These are phyloP conservation scores for Babesia bovis DNA, from an alignment of 169 alveolate genomes.

Conservation along the genomic window DNA sequence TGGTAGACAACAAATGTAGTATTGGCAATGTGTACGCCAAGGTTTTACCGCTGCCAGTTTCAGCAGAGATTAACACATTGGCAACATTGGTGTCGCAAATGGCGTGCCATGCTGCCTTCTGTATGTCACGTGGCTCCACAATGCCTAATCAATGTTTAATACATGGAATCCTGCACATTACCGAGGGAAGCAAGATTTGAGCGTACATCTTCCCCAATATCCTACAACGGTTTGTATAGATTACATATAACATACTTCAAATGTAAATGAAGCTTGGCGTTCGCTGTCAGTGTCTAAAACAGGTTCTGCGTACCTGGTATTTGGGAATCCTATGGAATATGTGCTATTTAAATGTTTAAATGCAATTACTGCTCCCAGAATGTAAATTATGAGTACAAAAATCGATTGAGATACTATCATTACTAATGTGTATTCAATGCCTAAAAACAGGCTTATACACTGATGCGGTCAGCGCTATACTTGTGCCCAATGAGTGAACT, in stretches of 20 bases:
- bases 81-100: conserved; percentile 16
- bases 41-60: conserved; percentile 91
- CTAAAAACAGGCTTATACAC: too few relatives aligned
- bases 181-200: conserved; percentile 4
- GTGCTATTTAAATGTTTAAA: too few relatives aligned
- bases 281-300: too few relatives aligned
- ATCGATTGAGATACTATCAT: not conserved
- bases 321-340: too few relatives aligned
- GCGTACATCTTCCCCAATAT: conserved; percentile 1
- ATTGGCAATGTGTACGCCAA: conserved; percentile 88
- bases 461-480: conserved; percentile 72
- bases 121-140: conserved; percentile 24
- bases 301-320: too few relatives aligned
- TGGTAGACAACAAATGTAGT: conserved; percentile 35
- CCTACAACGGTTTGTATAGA: not conserved
- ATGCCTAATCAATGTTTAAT: not conserved
- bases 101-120: conserved; percentile 7
- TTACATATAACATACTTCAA: not conserved
- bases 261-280: not conserved
- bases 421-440: not conserved
- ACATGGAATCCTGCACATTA: not conserved
- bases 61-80: conserved; percentile 61
- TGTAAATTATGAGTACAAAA: not conserved
- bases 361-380: not conserved
- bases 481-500: conserved; percentile 65